Conservation (phyloP, 192 early-diverging fungal genomes). For the Coemansia sp. region DNA sequence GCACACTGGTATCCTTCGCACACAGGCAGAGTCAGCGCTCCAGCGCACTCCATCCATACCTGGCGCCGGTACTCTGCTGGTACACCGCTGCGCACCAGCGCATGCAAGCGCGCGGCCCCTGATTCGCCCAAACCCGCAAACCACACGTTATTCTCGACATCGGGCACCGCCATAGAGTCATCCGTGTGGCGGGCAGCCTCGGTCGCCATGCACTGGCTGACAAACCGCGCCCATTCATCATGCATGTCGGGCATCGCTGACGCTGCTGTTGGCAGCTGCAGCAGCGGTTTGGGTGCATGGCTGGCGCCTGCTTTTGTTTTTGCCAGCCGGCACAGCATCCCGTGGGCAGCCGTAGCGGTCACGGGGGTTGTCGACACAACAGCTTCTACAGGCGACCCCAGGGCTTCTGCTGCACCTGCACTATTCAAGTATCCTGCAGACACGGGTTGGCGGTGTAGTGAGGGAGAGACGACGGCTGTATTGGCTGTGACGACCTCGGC, state of each 20-base stretch:
- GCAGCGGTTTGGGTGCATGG: background rate
- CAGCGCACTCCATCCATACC: constrained; percentile 51
- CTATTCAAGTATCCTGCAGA: background rate
- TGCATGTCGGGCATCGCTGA: background rate
- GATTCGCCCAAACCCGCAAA: constrained; percentile 13
- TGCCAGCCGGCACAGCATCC: constrained; percentile 49
- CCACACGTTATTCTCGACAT: constrained; percentile 12
- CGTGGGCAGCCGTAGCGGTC: constrained; percentile 31
- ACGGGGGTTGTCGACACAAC: constrained; percentile 16
- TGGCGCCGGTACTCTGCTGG: constrained; percentile 19
- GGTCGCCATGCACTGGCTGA: background rate
- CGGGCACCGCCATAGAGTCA: constrained; percentile 13
- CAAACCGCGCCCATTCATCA: background rate
- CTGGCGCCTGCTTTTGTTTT: constrained; percentile 5
- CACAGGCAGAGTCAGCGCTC: constrained; percentile 21
- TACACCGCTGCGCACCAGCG: constrained; percentile 31
- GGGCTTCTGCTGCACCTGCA: background rate
- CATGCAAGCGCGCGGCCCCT: constrained; percentile 11
- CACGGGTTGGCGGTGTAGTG: background rate
- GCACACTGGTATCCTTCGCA: background rate
- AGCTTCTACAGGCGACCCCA: background rate
- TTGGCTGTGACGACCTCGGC: background rate
- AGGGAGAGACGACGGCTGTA: background rate
- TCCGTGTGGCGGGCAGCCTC: background rate
- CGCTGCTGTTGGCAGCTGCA: constrained; percentile 5